Base-by-base conservation (phyloP, 2,329 filamentous ascomycete species). In the Xylogone sp. region DNA sequence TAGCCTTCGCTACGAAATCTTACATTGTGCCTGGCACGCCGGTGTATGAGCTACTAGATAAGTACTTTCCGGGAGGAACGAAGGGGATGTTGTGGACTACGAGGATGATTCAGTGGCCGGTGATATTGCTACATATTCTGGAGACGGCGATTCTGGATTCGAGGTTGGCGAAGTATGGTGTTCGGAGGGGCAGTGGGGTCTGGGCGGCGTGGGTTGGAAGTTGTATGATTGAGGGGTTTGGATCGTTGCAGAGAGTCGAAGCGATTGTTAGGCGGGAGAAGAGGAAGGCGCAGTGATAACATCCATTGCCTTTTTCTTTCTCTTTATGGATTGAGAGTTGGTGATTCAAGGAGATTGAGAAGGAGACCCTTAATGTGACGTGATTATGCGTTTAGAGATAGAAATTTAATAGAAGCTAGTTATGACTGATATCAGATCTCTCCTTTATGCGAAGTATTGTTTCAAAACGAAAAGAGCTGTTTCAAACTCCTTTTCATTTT, bases 61-160 rank as follows among this genome's bases (percentile, higher is more conserved):
- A 59, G 8, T 65, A 71, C 39, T 79, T 84, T 49, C 83, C 84
- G 0, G 73, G 74, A 1, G 84, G 89, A 9, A 76, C 82, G 2
- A 65, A 63, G 2, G 78, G 79, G 51, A 86, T 82, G 59, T 73
- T 76, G 56, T 78, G 74, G 65, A 68, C 88, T 1, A 82, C 86
- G 55, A 78, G 78, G 46, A 65, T 71, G 13, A 71, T 93, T 42
- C 72, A 87, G 49, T 59, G 72, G 19, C 73, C 80, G 1, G 79
- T 92, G 51, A 3, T 90, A 1, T 73, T 63, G 0, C 78, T 90
- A 12, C 93, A 97, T 68, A 20, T 75, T 0, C 53, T 68, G 2
- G 93, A 97, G 73, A 70, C 76, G n/a, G 69, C 70, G 43, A 71
- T 74, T 63, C 71, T 86, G 59, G 76, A 78, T 56, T 68, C 64